Evolutionary conservation across 495 filamentous ascomycete species (phyloP).

Genomic region (Jackrogersella multiformis): DNA sequence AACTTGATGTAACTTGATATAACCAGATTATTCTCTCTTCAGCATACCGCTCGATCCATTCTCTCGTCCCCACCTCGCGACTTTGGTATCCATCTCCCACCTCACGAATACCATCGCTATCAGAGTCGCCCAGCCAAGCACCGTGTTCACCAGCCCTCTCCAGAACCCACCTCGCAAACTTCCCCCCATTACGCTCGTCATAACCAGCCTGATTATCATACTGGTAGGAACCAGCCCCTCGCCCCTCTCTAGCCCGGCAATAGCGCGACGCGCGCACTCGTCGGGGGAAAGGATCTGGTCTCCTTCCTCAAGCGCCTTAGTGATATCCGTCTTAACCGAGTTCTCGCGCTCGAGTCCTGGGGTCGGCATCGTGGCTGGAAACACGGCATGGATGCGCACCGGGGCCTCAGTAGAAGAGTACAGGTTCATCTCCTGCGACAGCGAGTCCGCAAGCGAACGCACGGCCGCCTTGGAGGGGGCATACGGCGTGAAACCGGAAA

Average conservation of each 20-base stretch:
- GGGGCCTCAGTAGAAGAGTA: slow-evolving; percentile 62
- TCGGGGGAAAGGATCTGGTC: slow-evolving; percentile 76
- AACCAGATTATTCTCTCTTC: slow-evolving; percentile 8
- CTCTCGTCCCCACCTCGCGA: slow-evolving; percentile 57
- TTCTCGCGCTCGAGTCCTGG: slow-evolving; percentile 78
- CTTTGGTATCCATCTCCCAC: slow-evolving; percentile 67
- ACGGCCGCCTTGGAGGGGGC: slow-evolving; percentile 82
- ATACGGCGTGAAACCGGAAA: slow-evolving; percentile 81
- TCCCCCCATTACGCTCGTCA: slow-evolving; percentile 70
- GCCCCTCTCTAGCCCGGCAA: slow-evolving; percentile 68
- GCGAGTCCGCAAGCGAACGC: slow-evolving; percentile 74
- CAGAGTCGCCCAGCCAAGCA: slow-evolving; percentile 59
- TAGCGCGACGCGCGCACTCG: slow-evolving; percentile 48
- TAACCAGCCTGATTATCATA: slow-evolving; percentile 57
- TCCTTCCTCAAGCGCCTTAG: slow-evolving; percentile 75
- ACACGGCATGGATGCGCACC: slow-evolving; percentile 80
- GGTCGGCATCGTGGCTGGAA: slow-evolving; percentile 77
- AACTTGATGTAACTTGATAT: no score
- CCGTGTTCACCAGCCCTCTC: slow-evolving; percentile 61
- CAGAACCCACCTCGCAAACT: slow-evolving; percentile 66
- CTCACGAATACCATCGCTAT: slow-evolving; percentile 65
- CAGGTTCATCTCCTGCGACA: slow-evolving; percentile 81
- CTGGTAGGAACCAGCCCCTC: slow-evolving; percentile 26
- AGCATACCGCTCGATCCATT: slow-evolving; percentile 11
- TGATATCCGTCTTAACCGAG: slow-evolving; percentile 74